A percentile compares a stretch with the other conserved stretches of the same genome.
Conservation (phyloP, 2,329 filamentous ascomycete genomes). For the Whalleya microplaca region DNA sequence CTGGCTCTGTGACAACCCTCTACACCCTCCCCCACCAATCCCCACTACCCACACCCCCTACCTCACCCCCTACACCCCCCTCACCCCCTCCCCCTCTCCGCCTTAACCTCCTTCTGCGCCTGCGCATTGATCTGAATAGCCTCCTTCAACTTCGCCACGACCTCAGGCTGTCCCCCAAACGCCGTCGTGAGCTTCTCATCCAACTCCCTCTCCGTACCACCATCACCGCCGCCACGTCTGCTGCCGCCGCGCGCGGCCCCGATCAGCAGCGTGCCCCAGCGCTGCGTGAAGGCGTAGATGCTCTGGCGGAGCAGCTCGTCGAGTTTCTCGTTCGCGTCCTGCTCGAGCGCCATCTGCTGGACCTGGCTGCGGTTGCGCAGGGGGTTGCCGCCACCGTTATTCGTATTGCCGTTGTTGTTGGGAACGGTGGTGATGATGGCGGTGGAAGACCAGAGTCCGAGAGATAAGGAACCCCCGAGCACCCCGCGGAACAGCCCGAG, state of each 20-base stretch:
- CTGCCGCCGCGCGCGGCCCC: conserved; percentile 50
- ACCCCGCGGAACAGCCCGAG: conserved; percentile 62
- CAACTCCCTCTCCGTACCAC: conserved; percentile 59
- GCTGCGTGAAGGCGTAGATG: conserved; percentile 65
- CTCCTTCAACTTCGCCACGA: conserved; percentile 62
- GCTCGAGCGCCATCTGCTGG: conserved; percentile 29
- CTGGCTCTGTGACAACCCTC: too few relatives aligned
- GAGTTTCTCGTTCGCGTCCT: conserved; percentile 67
- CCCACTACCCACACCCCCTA: too few relatives aligned
- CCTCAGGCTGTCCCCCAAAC: conserved; percentile 63
- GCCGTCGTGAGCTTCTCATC: conserved; percentile 59
- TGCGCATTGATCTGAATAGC: conserved; percentile 61
- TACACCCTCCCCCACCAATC: too few relatives aligned
- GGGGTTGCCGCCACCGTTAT: conserved; percentile 22
- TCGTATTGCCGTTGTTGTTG: too few relatives aligned
- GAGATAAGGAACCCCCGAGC: conserved; percentile 56
- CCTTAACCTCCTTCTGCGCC: conserved; percentile 51
- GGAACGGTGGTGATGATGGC: conserved; percentile 21
- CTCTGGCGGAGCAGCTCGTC: conserved; percentile 65
- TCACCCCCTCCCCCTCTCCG: conserved; percentile 21
- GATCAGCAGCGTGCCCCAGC: conserved; percentile 58
- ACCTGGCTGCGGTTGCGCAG: conserved; percentile 8
- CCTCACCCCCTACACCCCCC: conserved; percentile 8
- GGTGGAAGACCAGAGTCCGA: conserved; percentile 38
- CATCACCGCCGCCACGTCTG: conserved; percentile 50